These are phyloP conservation scores for Cucurbitaria berberidis DNA, from an alignment of 2,329 filamentous ascomycete genomes.

Conservation along the genomic window DNA sequence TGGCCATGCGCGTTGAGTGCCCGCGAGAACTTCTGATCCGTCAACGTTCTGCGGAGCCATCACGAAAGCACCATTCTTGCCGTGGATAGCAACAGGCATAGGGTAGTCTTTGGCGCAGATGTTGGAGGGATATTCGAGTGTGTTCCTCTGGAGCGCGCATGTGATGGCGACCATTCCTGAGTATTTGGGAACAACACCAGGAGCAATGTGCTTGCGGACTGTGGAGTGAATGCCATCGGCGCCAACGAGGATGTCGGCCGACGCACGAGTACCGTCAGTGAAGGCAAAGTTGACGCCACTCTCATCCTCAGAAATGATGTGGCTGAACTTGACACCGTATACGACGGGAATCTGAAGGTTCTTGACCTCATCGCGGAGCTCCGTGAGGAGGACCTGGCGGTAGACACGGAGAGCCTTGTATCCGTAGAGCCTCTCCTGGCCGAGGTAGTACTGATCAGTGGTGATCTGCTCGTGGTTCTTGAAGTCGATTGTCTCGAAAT, in stretches of 20 bases:
- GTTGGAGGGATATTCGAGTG: conserved; percentile 4
- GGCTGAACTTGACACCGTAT: conserved; percentile 57
- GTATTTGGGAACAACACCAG: conserved; percentile 58
- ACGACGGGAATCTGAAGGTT: conserved; percentile 52
- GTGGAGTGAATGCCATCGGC: conserved; percentile 67
- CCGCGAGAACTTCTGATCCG: conserved; percentile 45
- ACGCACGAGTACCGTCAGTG: conserved; percentile 51
- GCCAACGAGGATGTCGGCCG: conserved; percentile 58
- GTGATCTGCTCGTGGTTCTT: conserved; percentile 47
- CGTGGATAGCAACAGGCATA: conserved; percentile 44
- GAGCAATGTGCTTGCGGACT: conserved; percentile 58
- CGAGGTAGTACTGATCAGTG: conserved; percentile 56
- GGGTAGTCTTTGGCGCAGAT: conserved; percentile 11
- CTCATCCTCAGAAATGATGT: conserved; percentile 41
- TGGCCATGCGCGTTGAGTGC: conserved; percentile 43
- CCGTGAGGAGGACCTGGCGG: conserved; percentile 57
- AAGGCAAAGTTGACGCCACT: conserved; percentile 56
- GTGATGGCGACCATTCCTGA: conserved; percentile 55
- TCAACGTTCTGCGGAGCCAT: conserved; percentile 47
- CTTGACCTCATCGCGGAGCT: conserved; percentile 51
- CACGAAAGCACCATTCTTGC: conserved; percentile 46
- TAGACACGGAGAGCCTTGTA: conserved; percentile 63
- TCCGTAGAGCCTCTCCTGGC: conserved; percentile 55
- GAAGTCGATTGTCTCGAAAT: conserved; percentile 57
- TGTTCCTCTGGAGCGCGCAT: conserved; percentile 32